A percentile compares a stretch with the other conserved stretches of the same genome.
Conservation (phyloP, 2,329 filamentous ascomycete genomes). For the Blastomyces silverae region DNA sequence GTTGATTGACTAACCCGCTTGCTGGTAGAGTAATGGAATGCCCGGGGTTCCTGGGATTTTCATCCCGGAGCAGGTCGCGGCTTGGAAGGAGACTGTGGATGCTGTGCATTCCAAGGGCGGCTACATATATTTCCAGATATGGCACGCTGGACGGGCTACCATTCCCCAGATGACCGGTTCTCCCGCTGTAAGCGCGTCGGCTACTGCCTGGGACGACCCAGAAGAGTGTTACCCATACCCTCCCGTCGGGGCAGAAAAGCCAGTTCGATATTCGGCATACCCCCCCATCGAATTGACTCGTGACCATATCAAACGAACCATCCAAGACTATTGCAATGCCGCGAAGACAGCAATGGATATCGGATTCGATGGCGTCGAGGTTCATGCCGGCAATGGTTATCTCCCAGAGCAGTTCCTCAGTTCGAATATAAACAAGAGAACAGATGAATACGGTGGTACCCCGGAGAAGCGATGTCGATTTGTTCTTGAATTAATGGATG, state of each 20-base stretch:
- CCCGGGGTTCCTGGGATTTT: conserved; percentile 34
- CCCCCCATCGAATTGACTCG: conserved; percentile 42
- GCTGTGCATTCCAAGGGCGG: conserved; percentile 48
- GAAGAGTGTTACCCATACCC: conserved; percentile 40
- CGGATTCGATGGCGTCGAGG: conserved; percentile 50
- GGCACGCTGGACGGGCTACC: conserved; percentile 46
- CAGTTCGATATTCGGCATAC: conserved; percentile 39
- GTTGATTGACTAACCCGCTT: not conserved
- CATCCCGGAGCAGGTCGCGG: conserved; percentile 39
- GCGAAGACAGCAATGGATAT: conserved; percentile 48
- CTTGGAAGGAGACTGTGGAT: conserved; percentile 48
- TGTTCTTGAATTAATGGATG: conserved; percentile 49
- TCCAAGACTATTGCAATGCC: conserved; percentile 41
- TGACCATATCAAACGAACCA: conserved; percentile 42
- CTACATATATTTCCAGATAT: conserved; percentile 40
- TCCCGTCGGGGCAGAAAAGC: conserved; percentile 32
- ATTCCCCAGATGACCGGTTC: conserved; percentile 38
- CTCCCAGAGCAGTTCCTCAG: conserved; percentile 49
- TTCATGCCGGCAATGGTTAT: conserved; percentile 48
- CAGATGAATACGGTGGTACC: conserved; percentile 47
- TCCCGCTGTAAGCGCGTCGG: conserved; percentile 36
- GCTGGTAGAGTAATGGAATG: conserved; percentile 34
- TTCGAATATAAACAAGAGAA: conserved; percentile 46
- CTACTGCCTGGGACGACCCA: conserved; percentile 43
- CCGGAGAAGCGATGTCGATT: conserved; percentile 51